Conservation (phyloP, 2,329 filamentous ascomycete genomes). For the Ceratocystis cacaofunesta region DNA sequence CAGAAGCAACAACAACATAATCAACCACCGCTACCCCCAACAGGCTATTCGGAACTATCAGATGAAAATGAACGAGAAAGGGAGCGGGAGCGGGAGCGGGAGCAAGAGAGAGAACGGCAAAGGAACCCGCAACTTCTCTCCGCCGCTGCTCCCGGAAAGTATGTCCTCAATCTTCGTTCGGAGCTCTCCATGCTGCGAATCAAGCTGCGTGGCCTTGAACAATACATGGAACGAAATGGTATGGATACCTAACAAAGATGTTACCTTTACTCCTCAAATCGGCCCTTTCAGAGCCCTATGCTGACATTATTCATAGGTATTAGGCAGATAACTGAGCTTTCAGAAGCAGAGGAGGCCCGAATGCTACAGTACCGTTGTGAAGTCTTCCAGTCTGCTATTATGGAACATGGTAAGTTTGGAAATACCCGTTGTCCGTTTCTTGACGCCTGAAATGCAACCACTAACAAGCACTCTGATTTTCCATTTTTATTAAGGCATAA, state of each 20-base stretch:
- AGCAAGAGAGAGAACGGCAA: conserved; percentile 32
- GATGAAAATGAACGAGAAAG: conserved; percentile 22
- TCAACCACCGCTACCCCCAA: not conserved
- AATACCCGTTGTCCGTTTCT: not conserved
- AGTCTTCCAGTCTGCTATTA: conserved; percentile 38
- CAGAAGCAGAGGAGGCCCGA: conserved; percentile 42
- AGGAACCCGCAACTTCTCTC: conserved; percentile 16
- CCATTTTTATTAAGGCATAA: conserved; percentile 25
- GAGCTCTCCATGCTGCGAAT: conserved; percentile 42
- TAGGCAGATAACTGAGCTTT: conserved; percentile 30
- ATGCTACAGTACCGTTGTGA: conserved; percentile 44
- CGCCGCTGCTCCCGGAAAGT: conserved; percentile 19
- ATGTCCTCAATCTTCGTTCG: conserved; percentile 16
- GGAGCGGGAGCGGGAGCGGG: conserved; percentile 27
- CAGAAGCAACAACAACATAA: too few species aligned
- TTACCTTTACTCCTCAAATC: conserved; percentile 22
- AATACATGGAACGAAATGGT: conserved; percentile 37
- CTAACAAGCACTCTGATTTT: not conserved
- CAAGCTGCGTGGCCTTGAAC: conserved; percentile 36
- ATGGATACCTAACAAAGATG: conserved; percentile 21
- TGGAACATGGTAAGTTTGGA: conserved; percentile 32
- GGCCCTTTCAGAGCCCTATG: not conserved
- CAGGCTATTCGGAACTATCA: not conserved
- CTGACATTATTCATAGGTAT: not conserved
- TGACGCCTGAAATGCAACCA: not conserved